Evolutionary conservation across 257 asterid species (phyloP).

Genomic region (Prunella vulgaris): DNA sequence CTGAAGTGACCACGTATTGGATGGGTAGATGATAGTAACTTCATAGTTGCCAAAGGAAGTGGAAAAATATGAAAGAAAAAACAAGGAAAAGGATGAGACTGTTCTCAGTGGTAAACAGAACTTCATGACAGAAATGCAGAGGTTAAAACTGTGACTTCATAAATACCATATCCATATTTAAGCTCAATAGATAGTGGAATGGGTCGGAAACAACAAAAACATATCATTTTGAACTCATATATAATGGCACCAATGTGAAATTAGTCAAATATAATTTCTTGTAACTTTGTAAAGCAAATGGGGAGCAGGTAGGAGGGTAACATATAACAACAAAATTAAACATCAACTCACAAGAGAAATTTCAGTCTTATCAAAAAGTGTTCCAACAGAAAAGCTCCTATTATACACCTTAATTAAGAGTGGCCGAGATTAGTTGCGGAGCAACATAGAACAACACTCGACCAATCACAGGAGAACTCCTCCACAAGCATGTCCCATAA

Average conservation of each 20-base stretch:
- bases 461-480: not conserved
- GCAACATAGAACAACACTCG: not conserved
- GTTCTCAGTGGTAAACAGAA: conserved; percentile 4
- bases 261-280: not conserved
- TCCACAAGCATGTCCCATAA: not conserved
- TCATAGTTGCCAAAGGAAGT: conserved; percentile 30
- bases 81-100: conserved; percentile 1
- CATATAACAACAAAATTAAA: not conserved
- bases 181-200: not conserved
- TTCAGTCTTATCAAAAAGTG: not conserved
- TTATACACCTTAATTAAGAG: not conserved
- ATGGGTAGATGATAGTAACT: conserved; percentile 71
- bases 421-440: not conserved
- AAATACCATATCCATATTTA: not conserved
- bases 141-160: not conserved
- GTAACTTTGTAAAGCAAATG: not conserved
- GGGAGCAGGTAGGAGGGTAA: not conserved
- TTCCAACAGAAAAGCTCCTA: not conserved
- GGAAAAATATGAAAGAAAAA: conserved; percentile 3
- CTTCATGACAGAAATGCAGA: not conserved
- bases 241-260: not conserved
- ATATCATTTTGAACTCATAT: not conserved
- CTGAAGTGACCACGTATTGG: conserved; percentile 90
- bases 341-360: not conserved
- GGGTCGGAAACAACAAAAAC: not conserved